Conservation (phyloP, 768 basidiomycete genomes). For the Russula dissimulans region DNA sequence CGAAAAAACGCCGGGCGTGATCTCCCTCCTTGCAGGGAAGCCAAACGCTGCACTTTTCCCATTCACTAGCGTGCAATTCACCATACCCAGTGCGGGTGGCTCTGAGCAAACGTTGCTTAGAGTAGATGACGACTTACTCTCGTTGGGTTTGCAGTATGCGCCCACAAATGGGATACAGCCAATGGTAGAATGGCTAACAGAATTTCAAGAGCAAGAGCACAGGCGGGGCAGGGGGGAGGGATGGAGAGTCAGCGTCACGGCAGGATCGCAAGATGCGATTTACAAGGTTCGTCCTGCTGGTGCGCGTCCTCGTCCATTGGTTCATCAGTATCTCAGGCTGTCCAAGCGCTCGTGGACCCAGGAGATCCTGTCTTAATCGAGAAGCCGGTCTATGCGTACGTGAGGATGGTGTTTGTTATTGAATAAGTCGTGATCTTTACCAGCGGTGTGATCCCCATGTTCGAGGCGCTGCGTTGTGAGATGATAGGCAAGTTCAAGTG, state of each 20-base stretch:
- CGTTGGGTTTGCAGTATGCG: conserved; percentile 66
- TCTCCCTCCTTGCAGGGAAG: conserved; percentile 83
- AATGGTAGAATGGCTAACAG: conserved; percentile 60
- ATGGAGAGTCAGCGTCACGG: conserved; percentile 72
- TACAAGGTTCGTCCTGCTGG: conserved; percentile 51
- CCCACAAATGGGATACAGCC: conserved; percentile 58
- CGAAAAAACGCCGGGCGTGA: conserved; percentile 67
- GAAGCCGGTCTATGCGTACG: conserved; percentile 66
- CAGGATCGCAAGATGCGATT: conserved; percentile 84
- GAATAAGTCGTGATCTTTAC: background rate
- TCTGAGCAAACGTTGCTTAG: conserved; percentile 42
- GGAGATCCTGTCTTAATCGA: conserved; percentile 81
- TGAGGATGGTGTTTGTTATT: conserved; percentile 22
- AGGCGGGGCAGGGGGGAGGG: conserved; percentile 43
- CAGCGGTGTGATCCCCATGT: conserved; percentile 61
- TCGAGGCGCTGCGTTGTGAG: conserved; percentile 46
- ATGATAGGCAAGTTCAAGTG: conserved; percentile 41
- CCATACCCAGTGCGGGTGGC: conserved; percentile 39
- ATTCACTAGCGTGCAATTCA: conserved; percentile 70
- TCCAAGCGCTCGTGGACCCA: conserved; percentile 59
- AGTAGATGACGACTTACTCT: conserved; percentile 51
- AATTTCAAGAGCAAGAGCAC: conserved; percentile 65
- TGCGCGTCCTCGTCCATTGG: background rate
- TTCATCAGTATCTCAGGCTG: conserved; percentile 39
- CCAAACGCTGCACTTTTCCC: conserved; percentile 90